phyloP scores from a whole-genome alignment of 2,329 filamentous ascomycete genomes.

The Arthrocladium fulminans region DNA sequence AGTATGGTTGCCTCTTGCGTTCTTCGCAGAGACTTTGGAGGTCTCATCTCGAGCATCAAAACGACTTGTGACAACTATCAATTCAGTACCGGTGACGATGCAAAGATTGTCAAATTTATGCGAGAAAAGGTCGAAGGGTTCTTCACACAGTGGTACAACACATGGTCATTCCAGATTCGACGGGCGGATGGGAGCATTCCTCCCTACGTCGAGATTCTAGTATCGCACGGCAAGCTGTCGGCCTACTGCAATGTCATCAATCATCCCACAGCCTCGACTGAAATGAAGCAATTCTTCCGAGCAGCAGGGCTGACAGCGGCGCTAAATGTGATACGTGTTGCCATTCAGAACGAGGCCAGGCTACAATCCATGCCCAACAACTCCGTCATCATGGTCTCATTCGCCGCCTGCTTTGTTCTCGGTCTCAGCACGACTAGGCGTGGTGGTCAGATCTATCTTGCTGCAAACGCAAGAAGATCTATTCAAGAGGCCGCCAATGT shows the following conservation, averaged over 20 bases:
- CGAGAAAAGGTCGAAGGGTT: slow-evolving; percentile 56
- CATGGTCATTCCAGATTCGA: slow-evolving; percentile 52
- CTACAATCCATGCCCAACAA: slow-evolving; percentile 71
- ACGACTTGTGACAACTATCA: slow-evolving; percentile 32
- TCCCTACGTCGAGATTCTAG: slow-evolving; percentile 65
- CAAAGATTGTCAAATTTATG: slow-evolving; percentile 34
- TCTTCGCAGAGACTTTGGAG: slow-evolving; percentile 56
- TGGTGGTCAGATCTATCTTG: slow-evolving; percentile 45
- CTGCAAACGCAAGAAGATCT: slow-evolving; percentile 55
- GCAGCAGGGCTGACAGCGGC: slow-evolving; percentile 62
- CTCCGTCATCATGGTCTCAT: slow-evolving; percentile 69
- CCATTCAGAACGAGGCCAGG: slow-evolving; percentile 61
- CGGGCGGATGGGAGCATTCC: slow-evolving; percentile 50
- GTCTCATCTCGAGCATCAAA: slow-evolving; percentile 24
- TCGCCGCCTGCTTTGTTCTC: slow-evolving; percentile 61
- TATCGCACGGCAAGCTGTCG: slow-evolving; percentile 64
- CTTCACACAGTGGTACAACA: slow-evolving; percentile 56
- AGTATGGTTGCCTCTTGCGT: slow-evolving; percentile 65
- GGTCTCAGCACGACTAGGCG: slow-evolving; percentile 51
- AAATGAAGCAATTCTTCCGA: slow-evolving; percentile 64
- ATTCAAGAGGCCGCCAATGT: slow-evolving; percentile 62
- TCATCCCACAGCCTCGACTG: slow-evolving; percentile 59
- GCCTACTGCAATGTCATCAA: slow-evolving; percentile 68
- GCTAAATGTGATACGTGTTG: slow-evolving; percentile 64
- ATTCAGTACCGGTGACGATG: slow-evolving; percentile 26